Conservation (phyloP, 345 rosid species). For the Murraya paniculata region DNA sequence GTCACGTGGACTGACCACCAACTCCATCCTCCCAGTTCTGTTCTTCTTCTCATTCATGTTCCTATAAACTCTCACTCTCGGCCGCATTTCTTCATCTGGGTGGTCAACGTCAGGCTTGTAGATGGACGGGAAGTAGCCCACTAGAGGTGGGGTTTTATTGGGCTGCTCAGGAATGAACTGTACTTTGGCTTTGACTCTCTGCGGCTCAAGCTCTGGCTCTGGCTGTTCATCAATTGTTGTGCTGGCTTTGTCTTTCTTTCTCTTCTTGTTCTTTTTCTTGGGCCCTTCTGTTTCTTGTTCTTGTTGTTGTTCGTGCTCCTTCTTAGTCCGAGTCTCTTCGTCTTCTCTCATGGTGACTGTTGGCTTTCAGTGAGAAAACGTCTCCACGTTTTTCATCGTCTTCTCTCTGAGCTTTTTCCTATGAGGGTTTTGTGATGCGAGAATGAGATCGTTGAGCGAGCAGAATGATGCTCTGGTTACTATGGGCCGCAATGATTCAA, state of each 20-base stretch:
- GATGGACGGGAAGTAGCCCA: constrained; percentile 79
- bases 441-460: neutral
- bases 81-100: constrained; percentile 1
- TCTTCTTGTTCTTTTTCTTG: constrained; percentile 9
- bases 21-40: constrained; percentile 49
- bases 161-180: constrained; percentile 38
- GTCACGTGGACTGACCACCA: constrained; percentile 66
- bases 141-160: constrained; percentile 53
- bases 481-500: too few relatives aligned
- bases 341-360: neutral
- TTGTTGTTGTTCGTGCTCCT: neutral
- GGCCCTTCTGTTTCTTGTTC: neutral
- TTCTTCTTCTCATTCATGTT: constrained; percentile 32
- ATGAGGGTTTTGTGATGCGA: neutral
- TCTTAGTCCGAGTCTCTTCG: neutral
- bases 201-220: constrained; percentile 14
- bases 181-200: constrained; percentile 30
- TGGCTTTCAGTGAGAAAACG: neutral
- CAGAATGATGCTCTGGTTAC: too few relatives aligned
- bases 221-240: neutral
- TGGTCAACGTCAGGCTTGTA: constrained; percentile 39
- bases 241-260: neutral
- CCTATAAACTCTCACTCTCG: constrained; percentile 44
- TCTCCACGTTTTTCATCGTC: neutral
- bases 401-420: too few relatives aligned